Base-by-base conservation (phyloP, 495 filamentous ascomycete genomes). In the Daldinia grandis region DNA sequence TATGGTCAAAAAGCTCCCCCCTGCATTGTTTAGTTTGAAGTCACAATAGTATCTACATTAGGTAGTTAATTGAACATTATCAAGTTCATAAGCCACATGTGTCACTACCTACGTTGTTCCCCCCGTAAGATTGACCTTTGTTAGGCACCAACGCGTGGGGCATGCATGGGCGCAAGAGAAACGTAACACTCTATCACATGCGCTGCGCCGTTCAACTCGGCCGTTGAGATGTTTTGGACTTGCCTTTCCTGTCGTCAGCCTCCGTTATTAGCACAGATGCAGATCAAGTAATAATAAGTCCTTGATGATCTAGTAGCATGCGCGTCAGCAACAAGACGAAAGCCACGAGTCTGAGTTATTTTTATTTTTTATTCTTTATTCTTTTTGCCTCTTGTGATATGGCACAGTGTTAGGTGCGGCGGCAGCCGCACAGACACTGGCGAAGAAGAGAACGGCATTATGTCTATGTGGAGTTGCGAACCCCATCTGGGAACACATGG, bases 1-100 rank as follows among this genome's bases (percentile, higher is more conserved):
- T 24, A 56, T 44, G 7, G 24, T 60, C 47, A 27, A 38, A 61
- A 62, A 71, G 62, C 35, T 38, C 59, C 53, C 69, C 64, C 49
- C 50, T 72, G 69, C 69, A 66, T 68, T 68, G 47, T 68, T 68
- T 72, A 68, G 70, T 65, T 64, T 68, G 62, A 68, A 63, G 47
- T 37, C 47, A 55, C 59, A 49, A 68, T 68, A 72, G 70, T 72
- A 66, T 24, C 47, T 59, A 50, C 47, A n/a, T 4, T 50, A 51
- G 49, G 24, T 51, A 72, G 60, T 64, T 68, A 72, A 72, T 72
- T 64, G 61, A 68, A 72, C 69, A 72, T 24, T 19, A 72, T 63
- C 28, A 72, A 68, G 56, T 68, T 64, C 65, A 72, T 53, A 49
- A 24, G 42, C 42, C 42, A 47, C 42, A 12, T 47, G 42, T 47